Percentiles rank a stretch among this genome's conserved stretches.
phyloP scores from a whole-genome alignment of 2,329 filamentous ascomycete genomes.

The Byssothecium circinans region DNA sequence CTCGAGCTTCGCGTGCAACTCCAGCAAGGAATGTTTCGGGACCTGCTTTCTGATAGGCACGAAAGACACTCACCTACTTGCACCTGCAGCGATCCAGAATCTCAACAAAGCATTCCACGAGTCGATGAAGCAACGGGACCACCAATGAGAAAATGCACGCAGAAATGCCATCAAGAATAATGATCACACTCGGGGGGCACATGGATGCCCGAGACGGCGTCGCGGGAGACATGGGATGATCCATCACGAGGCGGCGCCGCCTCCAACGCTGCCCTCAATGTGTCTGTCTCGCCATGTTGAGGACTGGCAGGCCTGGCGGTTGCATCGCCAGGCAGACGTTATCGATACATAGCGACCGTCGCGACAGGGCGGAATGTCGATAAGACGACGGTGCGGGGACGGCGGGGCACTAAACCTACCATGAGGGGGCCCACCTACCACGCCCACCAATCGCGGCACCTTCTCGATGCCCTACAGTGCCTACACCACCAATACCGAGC shows the following conservation, averaged over 20 bases:
- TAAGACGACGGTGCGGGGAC: conserved; percentile 30
- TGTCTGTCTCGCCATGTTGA: no score
- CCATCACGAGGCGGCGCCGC: conserved; percentile 14
- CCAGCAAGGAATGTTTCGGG: conserved; percentile 22
- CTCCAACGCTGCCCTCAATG: no score
- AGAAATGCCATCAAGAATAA: no score
- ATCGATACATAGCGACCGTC: not conserved
- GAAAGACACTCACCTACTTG: not conserved
- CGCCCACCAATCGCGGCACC: conserved; percentile 11
- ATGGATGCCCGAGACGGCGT: conserved; percentile 10
- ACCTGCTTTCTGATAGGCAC: conserved; percentile 28
- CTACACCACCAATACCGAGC: no score
- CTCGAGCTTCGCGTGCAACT: conserved; percentile 7
- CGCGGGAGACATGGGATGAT: conserved; percentile 6
- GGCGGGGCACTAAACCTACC: conserved; percentile 30
- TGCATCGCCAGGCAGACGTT: conserved; percentile 36
- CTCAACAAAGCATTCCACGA: conserved; percentile 16
- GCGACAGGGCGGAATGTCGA: conserved; percentile 24
- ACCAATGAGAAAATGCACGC: no score
- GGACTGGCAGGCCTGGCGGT: conserved; percentile 27
- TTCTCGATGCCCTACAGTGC: conserved; percentile 4
- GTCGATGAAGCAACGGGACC: not conserved
- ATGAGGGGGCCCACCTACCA: no score
- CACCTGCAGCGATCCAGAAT: conserved; percentile 30
- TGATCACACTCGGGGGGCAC: conserved; percentile 1